Conservation (phyloP, 2,329 filamentous ascomycete species). For the Pestalotiopsis sp. region DNA sequence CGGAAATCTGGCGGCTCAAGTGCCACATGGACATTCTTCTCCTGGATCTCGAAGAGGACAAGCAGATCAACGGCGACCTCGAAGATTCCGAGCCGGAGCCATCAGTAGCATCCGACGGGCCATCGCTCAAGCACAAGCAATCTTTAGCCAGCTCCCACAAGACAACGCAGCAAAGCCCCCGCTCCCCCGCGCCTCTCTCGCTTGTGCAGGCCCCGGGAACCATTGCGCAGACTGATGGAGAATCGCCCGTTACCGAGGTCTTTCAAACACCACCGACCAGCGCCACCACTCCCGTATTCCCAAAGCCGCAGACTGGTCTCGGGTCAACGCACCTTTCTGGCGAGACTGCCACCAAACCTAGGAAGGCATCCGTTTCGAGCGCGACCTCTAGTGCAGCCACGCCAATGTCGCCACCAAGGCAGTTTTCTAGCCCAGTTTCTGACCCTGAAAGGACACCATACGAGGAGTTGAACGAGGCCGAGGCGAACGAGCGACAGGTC, state of each 20-base stretch:
- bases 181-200: conserved; percentile 33
- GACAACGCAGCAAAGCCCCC: conserved; percentile 37
- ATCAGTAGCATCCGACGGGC: conserved; percentile 19
- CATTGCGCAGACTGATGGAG: conserved; percentile 32
- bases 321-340: conserved; percentile 41
- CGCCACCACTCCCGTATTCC: conserved; percentile 38
- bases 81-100: conserved; percentile 21
- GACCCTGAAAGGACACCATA: conserved; percentile 31
- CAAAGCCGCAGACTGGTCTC: conserved; percentile 41
- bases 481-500: conserved; percentile 69
- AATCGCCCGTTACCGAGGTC: conserved; percentile 44
- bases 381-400: conserved; percentile 38
- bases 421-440: conserved; percentile 31
- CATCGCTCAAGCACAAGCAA: conserved; percentile 28
- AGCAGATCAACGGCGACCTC: conserved; percentile 39
- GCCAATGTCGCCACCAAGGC: conserved; percentile 34
- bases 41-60: conserved; percentile 84
- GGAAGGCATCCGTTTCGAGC: conserved; percentile 48
- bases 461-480: conserved; percentile 50
- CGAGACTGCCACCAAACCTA: conserved; percentile 31
- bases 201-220: conserved; percentile 35
- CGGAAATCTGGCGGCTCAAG: conserved; percentile 89
- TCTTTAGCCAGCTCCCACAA: conserved; percentile 38
- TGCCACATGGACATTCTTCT: conserved; percentile 88
- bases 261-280: conserved; percentile 53